Conservation (phyloP, 768 basidiomycete species). For the Trametes gibbosa region DNA sequence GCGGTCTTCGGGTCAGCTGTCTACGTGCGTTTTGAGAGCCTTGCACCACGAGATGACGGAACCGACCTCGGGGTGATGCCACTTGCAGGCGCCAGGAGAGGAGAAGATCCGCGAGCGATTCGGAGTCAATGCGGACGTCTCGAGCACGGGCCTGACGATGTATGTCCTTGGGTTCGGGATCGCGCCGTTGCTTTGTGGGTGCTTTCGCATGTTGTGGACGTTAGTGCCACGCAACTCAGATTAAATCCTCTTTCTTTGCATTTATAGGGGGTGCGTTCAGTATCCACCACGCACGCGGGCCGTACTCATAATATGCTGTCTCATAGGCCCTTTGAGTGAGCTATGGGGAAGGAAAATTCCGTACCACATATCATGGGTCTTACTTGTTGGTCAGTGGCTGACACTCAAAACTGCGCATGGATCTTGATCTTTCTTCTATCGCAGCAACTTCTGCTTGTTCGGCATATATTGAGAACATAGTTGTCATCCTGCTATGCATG, state of each 20-base stretch:
- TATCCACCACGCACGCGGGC: no score
- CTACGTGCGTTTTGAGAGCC: slow-evolving; percentile 15
- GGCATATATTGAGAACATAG: slow-evolving; percentile 17
- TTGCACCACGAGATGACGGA: background rate
- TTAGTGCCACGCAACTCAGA: no score
- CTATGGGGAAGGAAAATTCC: slow-evolving; percentile 15
- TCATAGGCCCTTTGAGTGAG: slow-evolving; percentile 21
- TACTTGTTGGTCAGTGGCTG: slow-evolving; percentile 15
- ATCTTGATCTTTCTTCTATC: background rate
- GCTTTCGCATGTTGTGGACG: no score
- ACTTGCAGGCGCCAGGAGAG: slow-evolving; percentile 21
- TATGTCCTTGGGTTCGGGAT: slow-evolving; percentile 25
- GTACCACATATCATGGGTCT: slow-evolving; percentile 16
- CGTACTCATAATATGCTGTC: no score
- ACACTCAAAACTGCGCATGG: background rate
- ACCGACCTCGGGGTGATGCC: background rate
- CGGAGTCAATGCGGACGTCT: slow-evolving; percentile 16
- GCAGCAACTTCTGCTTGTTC: slow-evolving; percentile 12
- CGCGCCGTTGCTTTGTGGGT: slow-evolving; percentile 22
- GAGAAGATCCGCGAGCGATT: slow-evolving; percentile 17
- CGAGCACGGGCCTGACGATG: slow-evolving; percentile 23
- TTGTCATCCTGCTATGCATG: slow-evolving; percentile 20
- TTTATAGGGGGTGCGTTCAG: slow-evolving; percentile 12
- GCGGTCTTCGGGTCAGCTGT: slow-evolving; percentile 22
- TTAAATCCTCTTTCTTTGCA: background rate